A percentile compares a stretch with the other conserved stretches of the same genome.
Evolutionary conservation across 2,329 filamentous ascomycete genomes (phyloP).

Genomic region (Fusarium anguioides): DNA sequence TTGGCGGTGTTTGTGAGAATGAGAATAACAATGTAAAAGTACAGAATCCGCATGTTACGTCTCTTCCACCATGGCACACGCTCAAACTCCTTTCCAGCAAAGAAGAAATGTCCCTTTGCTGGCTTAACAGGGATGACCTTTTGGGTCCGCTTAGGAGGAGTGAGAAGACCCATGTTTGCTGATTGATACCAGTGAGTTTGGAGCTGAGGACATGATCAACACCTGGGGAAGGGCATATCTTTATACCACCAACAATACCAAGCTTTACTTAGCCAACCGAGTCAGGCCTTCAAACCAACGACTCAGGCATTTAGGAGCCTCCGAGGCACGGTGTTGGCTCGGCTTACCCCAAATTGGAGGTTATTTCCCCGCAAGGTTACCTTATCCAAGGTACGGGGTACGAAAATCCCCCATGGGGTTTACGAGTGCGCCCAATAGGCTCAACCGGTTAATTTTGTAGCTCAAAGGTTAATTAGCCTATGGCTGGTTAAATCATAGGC

Average conservation of each 20-base stretch:
- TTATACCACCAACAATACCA: conserved; percentile 3
- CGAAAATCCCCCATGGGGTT: conserved; percentile 24
- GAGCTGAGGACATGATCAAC: background rate
- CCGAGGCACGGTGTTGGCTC: background rate
- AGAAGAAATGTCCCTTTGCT: conserved; percentile 15
- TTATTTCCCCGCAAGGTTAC: conserved; percentile 15
- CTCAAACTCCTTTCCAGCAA: conserved; percentile 14
- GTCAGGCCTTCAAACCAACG: background rate
- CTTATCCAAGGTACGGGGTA: conserved; percentile 12
- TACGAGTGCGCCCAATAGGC: background rate
- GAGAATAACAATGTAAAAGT: conserved; percentile 11
- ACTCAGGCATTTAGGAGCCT: too few relatives aligned
- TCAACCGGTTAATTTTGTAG: conserved; percentile 3
- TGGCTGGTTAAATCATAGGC: background rate
- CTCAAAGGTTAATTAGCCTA: too few relatives aligned
- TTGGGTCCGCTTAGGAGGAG: conserved; percentile 18
- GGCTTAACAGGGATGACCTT: conserved; percentile 19
- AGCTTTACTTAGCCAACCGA: background rate
- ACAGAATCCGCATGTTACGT: conserved; percentile 5
- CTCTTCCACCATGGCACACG: conserved; percentile 20
- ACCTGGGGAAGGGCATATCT: background rate
- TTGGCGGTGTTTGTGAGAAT: conserved; percentile 22
- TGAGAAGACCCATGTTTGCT: conserved; percentile 11
- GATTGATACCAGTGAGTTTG: background rate
- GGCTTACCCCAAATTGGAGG: background rate